Percentiles rank a stretch among this genome's conserved stretches.
phyloP scores from a whole-genome alignment of 768 basidiomycete species.

The Boletus reticulatus region DNA sequence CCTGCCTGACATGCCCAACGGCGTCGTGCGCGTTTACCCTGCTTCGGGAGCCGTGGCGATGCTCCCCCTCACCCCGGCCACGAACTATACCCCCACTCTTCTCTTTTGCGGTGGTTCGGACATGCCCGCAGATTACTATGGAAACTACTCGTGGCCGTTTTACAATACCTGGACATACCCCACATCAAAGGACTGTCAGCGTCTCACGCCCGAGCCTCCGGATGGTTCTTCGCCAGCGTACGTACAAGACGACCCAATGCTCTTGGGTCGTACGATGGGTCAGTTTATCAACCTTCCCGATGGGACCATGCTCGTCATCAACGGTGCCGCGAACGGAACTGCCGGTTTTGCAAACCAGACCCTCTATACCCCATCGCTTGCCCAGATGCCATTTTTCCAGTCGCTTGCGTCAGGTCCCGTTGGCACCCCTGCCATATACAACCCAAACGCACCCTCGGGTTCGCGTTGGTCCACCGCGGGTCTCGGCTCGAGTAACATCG shows the following conservation, averaged over 20 bases:
- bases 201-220: slow-evolving; percentile 81
- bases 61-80: slow-evolving; percentile 87
- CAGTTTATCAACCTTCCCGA: slow-evolving; percentile 85
- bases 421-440: slow-evolving; percentile 78
- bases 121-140: slow-evolving; percentile 71
- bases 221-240: slow-evolving; percentile 63
- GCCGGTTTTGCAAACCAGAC: slow-evolving; percentile 76
- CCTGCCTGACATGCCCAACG: slow-evolving; percentile 70
- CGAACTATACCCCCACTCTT: slow-evolving; percentile 82
- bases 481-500: slow-evolving; percentile 57
- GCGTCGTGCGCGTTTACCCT: slow-evolving; percentile 81
- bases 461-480: slow-evolving; percentile 71
- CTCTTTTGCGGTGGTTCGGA: slow-evolving; percentile 90
- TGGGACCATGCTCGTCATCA: slow-evolving; percentile 74
- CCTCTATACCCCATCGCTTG: slow-evolving; percentile 38
- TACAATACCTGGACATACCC: slow-evolving; percentile 74
- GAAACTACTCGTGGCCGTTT: slow-evolving; percentile 71
- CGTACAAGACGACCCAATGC: slow-evolving; percentile 72
- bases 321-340: slow-evolving; percentile 83
- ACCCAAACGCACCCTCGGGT: slow-evolving; percentile 70
- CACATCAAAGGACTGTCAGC: slow-evolving; percentile 70
- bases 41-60: slow-evolving; percentile 87
- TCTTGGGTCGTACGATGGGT: slow-evolving; percentile 82
- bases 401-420: slow-evolving; percentile 81
- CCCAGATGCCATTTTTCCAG: slow-evolving; percentile 65